phyloP scores from a whole-genome alignment of 306 rosid genomes.

The Macrotyloma uniflorum region DNA sequence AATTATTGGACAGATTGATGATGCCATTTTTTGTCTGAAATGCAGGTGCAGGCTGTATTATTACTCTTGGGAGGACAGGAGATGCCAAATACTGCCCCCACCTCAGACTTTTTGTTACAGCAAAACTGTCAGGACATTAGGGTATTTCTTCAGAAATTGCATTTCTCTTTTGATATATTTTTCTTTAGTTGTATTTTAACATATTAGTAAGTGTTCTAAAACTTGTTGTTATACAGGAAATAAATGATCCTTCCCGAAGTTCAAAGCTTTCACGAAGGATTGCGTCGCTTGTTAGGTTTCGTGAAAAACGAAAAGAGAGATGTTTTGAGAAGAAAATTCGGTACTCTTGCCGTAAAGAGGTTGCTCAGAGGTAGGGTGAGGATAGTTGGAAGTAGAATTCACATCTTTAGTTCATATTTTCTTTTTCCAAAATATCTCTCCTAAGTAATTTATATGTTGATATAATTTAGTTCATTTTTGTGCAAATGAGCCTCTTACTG shows the following conservation, averaged over 20 bases:
- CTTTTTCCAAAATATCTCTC: neutral
- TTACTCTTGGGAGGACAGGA: constrained; percentile 69
- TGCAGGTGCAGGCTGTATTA: constrained; percentile 79
- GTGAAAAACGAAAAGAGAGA: constrained; percentile 81
- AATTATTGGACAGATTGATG: constrained; percentile 7
- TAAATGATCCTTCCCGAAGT: constrained; percentile 51
- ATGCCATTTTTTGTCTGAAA: constrained; percentile 5
- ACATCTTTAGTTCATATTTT: neutral
- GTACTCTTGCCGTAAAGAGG: constrained; percentile 73
- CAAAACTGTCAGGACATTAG: constrained; percentile 44
- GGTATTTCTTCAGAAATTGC: constrained; percentile 48
- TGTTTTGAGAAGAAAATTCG: constrained; percentile 80
- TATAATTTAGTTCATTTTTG: neutral
- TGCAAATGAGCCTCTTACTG: neutral
- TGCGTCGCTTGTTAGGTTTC: constrained; percentile 83
- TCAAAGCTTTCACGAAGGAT: constrained; percentile 69
- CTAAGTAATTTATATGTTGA: neutral
- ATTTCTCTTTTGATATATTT: constrained; percentile 5
- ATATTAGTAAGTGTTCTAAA: constrained; percentile 2
- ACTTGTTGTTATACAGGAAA: constrained; percentile 45
- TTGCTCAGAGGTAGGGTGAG: constrained; percentile 69
- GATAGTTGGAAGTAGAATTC: neutral
- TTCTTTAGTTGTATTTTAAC: neutral
- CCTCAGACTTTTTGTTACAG: constrained; percentile 44
- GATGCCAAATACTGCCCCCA: constrained; percentile 36